phyloP scores from a whole-genome alignment of 495 filamentous ascomycete genomes.

The Xylaria intraflava region DNA sequence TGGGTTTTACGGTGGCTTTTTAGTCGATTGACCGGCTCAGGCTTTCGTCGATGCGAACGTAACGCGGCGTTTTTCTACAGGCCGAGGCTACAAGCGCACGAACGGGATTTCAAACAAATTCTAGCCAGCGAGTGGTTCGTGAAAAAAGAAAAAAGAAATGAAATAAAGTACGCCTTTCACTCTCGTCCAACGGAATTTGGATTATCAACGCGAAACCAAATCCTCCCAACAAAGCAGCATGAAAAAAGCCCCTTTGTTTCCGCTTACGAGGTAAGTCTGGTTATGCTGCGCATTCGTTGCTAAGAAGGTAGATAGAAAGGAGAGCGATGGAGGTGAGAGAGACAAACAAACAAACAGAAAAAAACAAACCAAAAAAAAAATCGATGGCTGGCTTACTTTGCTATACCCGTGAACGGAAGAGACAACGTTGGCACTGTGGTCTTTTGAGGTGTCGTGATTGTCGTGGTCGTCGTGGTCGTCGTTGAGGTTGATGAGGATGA shows the following conservation, averaged over 20 bases:
- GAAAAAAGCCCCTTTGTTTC: constrained; percentile 4
- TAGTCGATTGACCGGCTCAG: neutral
- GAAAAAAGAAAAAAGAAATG: neutral
- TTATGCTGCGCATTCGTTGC: constrained; percentile 8
- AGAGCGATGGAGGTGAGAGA: neutral
- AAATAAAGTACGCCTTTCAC: neutral
- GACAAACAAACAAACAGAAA: constrained; percentile 1
- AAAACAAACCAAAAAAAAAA: neutral
- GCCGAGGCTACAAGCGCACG: neutral
- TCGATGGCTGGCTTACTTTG: constrained; percentile 19
- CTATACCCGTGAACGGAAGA: constrained; percentile 6
- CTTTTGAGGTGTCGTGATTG: neutral
- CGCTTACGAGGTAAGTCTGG: constrained; percentile 4
- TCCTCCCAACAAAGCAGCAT: neutral
- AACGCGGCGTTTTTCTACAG: constrained; percentile 11
- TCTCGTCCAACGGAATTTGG: constrained; percentile 1
- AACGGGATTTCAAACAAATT: constrained; percentile 3
- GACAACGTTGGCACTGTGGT: neutral
- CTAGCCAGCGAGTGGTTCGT: neutral
- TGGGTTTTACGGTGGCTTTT: neutral
- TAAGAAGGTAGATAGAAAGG: neutral
- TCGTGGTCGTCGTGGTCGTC: constrained; percentile 1
- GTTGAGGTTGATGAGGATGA: constrained; percentile 6
- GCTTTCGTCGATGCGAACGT: neutral
- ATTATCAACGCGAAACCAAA: constrained; percentile 7